Evolutionary conservation across 352 stramenopile genomes (phyloP), one percentile per base, ranked within the genome.

Genomic region (Phytopythium chamaehyphon): DNA sequence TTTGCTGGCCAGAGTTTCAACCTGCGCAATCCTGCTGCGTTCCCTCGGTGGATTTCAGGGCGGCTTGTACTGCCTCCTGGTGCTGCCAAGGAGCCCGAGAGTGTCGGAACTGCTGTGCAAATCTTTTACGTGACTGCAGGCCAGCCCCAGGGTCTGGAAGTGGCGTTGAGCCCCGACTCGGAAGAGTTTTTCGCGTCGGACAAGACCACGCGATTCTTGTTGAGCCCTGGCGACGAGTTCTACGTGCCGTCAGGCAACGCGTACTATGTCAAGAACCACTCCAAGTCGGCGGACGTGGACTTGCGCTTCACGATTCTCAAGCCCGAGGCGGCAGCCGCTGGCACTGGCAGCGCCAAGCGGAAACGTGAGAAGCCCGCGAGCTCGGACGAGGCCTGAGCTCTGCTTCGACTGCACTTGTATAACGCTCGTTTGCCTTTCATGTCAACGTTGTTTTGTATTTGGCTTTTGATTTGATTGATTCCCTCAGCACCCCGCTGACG

Each of bases 181-280:
- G 79, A 91, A 21, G 79, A 92, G 15, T 89, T 71, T 43, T 97
- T 98, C 61, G 76, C 97, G 56, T 76, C 79, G 19, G 76, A 88
- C 14, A 96, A 77, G n/a, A 96, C 96, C 16, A 91, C 96, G 50
- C 80, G 95, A 40, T 98, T 97, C 72, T 60, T 98, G 35, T 68
- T 99, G 3, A 90, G 76, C 24, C 82, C 88, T 4, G 94, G 95
- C 7, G 96, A 99, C 66, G 91, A 98, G 66, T 99, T 99, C 64
- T 97, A 97, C 62, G 88, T 99, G 40, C 96, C 96, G 14, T 74
- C 95, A 18, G 88, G 95, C 51, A 99, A 99, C 62, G 88, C 93
- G 19, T 99, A 99, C 65, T 88, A 92, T 61, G 83, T 98, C 52
- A 91, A 98, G 64, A 99, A 99, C 69, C 95, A 98, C 71, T 98